Evolutionary conservation across 1,139 yeast genomes (phyloP), one percentile per base, ranked within the genome.

Genomic region (Groenewaldozyma sp.): DNA sequence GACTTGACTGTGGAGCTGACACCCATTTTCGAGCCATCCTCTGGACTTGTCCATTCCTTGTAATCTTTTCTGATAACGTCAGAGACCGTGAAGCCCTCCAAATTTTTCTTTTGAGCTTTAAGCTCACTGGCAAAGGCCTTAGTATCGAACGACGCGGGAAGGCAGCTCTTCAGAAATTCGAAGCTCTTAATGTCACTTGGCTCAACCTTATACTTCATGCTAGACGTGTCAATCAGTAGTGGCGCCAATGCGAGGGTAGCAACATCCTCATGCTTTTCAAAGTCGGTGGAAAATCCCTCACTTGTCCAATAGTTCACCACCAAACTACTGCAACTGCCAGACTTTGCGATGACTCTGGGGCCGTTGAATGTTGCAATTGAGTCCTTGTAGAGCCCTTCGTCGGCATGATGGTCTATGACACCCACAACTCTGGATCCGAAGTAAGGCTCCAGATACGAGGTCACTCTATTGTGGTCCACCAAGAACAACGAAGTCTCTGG

Each of bases 381-480:
- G 18, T 63, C 56, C 13, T 50, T 31, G 49, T 70, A 76, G 13
- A 63, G 62, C 0, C 66, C 65, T 53, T 82, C 87, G 52, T 86
- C 94, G 4, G 69, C 82, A 56, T 88, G 98, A 55, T 88, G 98
- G 54, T 88, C 98, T 26, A 91, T 72, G 10, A 91, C 74, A 0
- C 78, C 79, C 1, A 61, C 62, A 0, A 86, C 78, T 1, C 59
- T 49, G 27, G 55, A 54, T 4, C 24, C 28, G 31, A 61, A 43
- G 40, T 55, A 28, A 42, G 51, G 41, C 37, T 67, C 49, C 45
- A 65, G 64, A 51, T 63, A 62, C 0, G 82, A 81, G 42, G 82
- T 82, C 11, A 80, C 65, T 33, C 70, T 68, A 54, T 93, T 87
- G 59, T 87, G 96, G 55, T 88, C 98, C 3, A 88, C 95, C 38